Base-by-base conservation (phyloP, 352 stramenopile species). In the Albugo laibachii region DNA sequence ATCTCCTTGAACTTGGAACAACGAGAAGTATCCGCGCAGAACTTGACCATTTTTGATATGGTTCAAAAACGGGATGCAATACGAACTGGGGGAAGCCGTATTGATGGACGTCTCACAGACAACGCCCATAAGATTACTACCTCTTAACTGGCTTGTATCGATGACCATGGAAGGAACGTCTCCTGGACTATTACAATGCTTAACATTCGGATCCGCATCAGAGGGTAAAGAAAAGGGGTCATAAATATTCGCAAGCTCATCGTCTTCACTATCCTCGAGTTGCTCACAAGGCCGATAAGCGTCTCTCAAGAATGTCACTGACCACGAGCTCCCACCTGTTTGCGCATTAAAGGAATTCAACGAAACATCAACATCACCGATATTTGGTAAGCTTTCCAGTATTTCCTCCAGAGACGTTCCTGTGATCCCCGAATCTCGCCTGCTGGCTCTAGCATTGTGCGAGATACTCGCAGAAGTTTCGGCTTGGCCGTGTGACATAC, bases 381-480 rank as follows among this genome's bases (percentile, higher is more conserved):
- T 53, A 52, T 97, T 97, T 5, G 57, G 35, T 69, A 97, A 95
- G 1, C 47, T 61, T 59, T 98, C 85, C 1, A 98, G 66, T 46
- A 97, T 96, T 55, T 98, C 91, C 61, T 98, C 84, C 3, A 98
- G 47, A 5, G 84, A 97, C 0, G 80, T 92, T 0, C 91, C 92
- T 14, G 86, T 82, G 16, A 82, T 76, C 5, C 83, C 83, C 50
- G 83, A 96, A 20, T 97, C 69, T 13, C 60, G 62, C n/a, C 71
- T 80, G 2, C 69, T 89, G 12, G 81, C 83, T 57, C 74, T 80
- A 0, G 89, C 94, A 54, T 98, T 97, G 59, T 97, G 91, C 3
- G 65, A 57, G 39, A 98, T 97, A 10, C 8, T 31, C 8, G 24
- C 3, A 31, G 24, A 31, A 31, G 72, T 74, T 13, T 59, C 13